Base-by-base conservation (phyloP, 2,329 filamentous ascomycete genomes). In the Phialophora verrucosa region DNA sequence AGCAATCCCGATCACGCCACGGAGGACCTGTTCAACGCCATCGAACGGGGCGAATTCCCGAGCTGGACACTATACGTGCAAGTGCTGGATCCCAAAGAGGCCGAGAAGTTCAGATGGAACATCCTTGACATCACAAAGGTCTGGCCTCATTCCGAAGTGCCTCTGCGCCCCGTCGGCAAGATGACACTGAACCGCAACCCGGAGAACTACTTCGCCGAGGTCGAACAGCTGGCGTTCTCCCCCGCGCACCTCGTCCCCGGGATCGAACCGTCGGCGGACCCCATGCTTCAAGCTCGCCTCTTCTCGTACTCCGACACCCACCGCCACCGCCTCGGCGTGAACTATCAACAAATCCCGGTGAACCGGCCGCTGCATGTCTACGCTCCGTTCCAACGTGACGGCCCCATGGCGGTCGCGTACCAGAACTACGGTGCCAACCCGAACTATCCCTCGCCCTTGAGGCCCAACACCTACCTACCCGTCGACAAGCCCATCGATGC, bases 81-180 rank as follows among this genome's bases (percentile, higher is more conserved):
- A 76, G 82, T 86, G 7, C 81, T 90, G 67, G 84, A 82, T 17
- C 87, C 87, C 0, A 84, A 87, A 67, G 82, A 89, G 71, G 87
- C 87, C 3, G 83, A 88, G 73, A 82, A 83, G 65, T 87, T 86
- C 75, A 80, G 80, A 54, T 88, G 83, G 81, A 88, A 88, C 76
- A 79, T 90, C 68, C 89, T 91, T 65, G 89, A 91, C 73, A 77
- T 89, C 66, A 91, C 89, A 58, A 89, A 90, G 77, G 83, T 88
- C 71, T 91, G 88, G 88, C 88, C 88, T 2, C 86, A 90, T 66
- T 79, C 76, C 25, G 82, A 88, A 54, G 85, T 88, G 27, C 88
- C 89, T 1, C 79, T 89, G 11, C 81, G 85, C 20, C 76, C 77
- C 10, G 77, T 87, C 42, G 85, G 85, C 17, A 78, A 79, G 53